Base-by-base conservation (phyloP, 2,329 filamentous ascomycete species). In the Alternaria tenuissima region DNA sequence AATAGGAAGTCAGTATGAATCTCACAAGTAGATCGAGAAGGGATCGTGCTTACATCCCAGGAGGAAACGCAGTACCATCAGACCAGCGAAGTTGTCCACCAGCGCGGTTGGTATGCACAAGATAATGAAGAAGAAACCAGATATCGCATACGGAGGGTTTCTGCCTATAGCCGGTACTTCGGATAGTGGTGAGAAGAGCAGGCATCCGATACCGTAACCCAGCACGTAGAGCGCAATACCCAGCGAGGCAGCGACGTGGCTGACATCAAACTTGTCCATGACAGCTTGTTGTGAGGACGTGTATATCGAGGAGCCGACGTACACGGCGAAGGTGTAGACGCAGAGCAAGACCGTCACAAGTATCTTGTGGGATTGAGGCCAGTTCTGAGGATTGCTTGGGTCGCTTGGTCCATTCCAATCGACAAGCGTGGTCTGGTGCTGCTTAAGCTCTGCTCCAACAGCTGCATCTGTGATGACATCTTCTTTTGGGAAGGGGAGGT, bases 61-160 rank as follows among this genome's bases (percentile, higher is more conserved):
- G 5, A 78, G 63, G 51, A 78, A 79, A 5, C 76, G 72, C 38
- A 82, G 69, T 16, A 89, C 85, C 71, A 90, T 83, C 16, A 92
- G 80, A 1, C 87, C 87, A 0, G 85, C 78, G 56, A 87, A 89
- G 78, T 88, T 90, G 51, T 84, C 74, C 3, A 86, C 87, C 1
- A 91, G 74, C 0, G 88, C 86, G 0, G 88, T 87, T 0, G 89
- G 88, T 34, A 92, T 84, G 16, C 84, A 88, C 16, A 92, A 76
- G 63, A 91, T 83, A 54, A 89, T 85, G 75, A 91, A 92, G 14
- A 91, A 77, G 60, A 85, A 84, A 78, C 91, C 88, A 4, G 89
- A 89, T 58, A 85, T 74, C n/a, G 89, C 84, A 73, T 92, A 92
- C 7, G 89, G 84, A 0, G 86, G 85, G 67, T 88, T 91, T 16